Percentiles rank a stretch among this genome's conserved stretches.
These are phyloP conservation scores for Ochromonadaceae sp. DNA, from an alignment of 352 stramenopile genomes.

Conservation along the genomic window DNA sequence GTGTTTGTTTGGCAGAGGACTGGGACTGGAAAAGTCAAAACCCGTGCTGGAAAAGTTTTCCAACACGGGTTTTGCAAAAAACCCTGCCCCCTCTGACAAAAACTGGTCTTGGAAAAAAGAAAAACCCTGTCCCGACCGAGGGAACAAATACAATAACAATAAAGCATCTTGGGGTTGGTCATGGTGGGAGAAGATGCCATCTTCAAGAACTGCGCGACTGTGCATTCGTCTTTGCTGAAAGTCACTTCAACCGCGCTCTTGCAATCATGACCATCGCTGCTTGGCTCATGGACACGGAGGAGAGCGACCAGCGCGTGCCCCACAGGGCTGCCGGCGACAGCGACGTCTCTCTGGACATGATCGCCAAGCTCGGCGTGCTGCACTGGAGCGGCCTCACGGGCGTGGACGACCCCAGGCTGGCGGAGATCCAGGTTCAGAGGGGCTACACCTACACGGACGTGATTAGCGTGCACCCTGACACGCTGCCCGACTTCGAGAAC, in stretches of 20 bases:
- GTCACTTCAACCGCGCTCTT: not conserved
- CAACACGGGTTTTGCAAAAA: too few relatives aligned
- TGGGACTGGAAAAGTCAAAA: too few relatives aligned
- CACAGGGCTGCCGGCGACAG: constrained; percentile 28
- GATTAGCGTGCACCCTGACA: constrained; percentile 33
- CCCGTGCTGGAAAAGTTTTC: too few relatives aligned
- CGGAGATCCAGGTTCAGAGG: constrained; percentile 28
- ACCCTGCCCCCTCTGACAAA: too few relatives aligned
- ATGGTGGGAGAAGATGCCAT: too few relatives aligned
- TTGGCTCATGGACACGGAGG: constrained; percentile 39
- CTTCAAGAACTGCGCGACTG: too few relatives aligned
- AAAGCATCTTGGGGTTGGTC: too few relatives aligned
- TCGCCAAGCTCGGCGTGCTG: constrained; percentile 30
- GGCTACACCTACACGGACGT: constrained; percentile 39
- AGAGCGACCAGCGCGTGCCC: constrained; percentile 28
- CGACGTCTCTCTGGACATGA: constrained; percentile 19
- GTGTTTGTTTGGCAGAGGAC: too few relatives aligned
- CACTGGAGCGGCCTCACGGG: constrained; percentile 24
- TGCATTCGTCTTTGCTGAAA: not conserved
- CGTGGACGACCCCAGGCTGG: constrained; percentile 29
- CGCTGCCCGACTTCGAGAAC: constrained; percentile 36
- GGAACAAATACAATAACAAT: too few relatives aligned
- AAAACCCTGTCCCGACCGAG: too few relatives aligned
- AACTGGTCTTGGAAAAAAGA: too few relatives aligned
- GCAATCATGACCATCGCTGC: constrained; percentile 24